A percentile compares a stretch with the other conserved stretches of the same genome.
phyloP scores from a whole-genome alignment of 805 yeast genomes.

The Candida methanosorbosa region DNA sequence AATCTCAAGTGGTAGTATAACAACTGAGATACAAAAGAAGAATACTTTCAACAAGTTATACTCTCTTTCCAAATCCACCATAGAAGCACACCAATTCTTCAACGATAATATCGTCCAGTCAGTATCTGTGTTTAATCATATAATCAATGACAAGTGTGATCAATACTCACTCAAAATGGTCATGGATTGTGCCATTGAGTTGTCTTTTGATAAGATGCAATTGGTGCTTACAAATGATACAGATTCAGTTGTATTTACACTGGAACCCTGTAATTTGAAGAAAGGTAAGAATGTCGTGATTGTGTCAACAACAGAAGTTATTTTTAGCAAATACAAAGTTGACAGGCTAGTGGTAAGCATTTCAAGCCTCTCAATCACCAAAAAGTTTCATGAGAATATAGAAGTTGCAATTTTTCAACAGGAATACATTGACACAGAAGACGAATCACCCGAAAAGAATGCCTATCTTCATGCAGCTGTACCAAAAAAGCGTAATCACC shows the following conservation, averaged over 20 bases:
- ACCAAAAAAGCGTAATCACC: conserved; percentile 16
- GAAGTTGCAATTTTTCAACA: neutral
- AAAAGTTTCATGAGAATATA: conserved; percentile 3
- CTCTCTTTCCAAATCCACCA: neutral
- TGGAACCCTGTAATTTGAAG: conserved; percentile 6
- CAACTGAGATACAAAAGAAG: neutral
- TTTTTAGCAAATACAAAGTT: conserved; percentile 13
- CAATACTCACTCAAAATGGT: conserved; percentile 27
- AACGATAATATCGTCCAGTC: neutral
- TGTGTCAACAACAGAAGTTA: conserved; percentile 9
- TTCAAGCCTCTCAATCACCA: conserved; percentile 15
- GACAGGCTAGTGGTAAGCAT: conserved; percentile 9
- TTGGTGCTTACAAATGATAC: conserved; percentile 7
- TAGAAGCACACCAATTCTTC: neutral
- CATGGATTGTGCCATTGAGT: neutral
- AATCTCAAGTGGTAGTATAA: conserved; percentile 18
- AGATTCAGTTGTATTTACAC: conserved; percentile 4
- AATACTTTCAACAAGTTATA: conserved; percentile 14
- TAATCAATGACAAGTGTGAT: conserved; percentile 28
- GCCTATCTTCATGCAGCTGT: conserved; percentile 12
- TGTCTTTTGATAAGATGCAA: neutral
- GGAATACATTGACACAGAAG: neutral
- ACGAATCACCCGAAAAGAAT: conserved; percentile 6
- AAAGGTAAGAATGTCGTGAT: conserved; percentile 4
- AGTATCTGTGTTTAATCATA: conserved; percentile 24